Base-by-base conservation (phyloP, 2,329 filamentous ascomycete species). In the Nigrograna mackinnonii region DNA sequence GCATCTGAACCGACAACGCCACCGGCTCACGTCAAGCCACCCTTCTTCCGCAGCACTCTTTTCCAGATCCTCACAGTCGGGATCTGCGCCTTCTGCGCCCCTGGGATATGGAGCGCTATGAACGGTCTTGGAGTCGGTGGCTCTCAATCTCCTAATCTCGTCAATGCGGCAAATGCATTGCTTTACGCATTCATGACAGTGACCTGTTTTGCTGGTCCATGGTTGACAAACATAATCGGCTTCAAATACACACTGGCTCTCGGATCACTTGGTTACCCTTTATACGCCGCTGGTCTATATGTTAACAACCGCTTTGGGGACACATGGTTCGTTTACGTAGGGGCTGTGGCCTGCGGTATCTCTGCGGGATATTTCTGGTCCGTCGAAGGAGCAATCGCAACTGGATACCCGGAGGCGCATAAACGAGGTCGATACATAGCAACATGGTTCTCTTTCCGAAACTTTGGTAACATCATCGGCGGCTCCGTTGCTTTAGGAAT, bases 401-500 rank as follows among this genome's bases (percentile, higher is more conserved):
- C 71, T 3, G 71, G 71, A 3, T 74, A 74, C 39, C 70, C 68
- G 2, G 69, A 71, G 19, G 55, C 69, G 19, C 60, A 71, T 34
- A 71, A 75, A 42, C 57, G 73, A 36, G 73, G 72, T 7, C 58
- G 57, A 3, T 72, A 65, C 48, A 69, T 70, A 2, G 61, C 6
- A 50, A 77, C 77, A 19, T 79, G 76, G 77, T 72, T 79, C 11
- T 73, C 74, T 5, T 74, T 78, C 20, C 71, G 75, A 3, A 75
- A 78, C 43, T 69, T 78, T 13, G 77, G 77, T 1, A 75, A 78
- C 43, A 71, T 79, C 22, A 74, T 79, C 39, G 76, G 76, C 2
- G 68, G 74, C 4, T 72, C 76, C 0, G 76, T 79, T 22, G 73
- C 75, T 7, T 68, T 79, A 0, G 75, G 69, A 0, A 64, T 79